These are phyloP conservation scores for Hypoxylon rubiginosum DNA, from an alignment of 2,329 filamentous ascomycete species.

Conservation along the genomic window DNA sequence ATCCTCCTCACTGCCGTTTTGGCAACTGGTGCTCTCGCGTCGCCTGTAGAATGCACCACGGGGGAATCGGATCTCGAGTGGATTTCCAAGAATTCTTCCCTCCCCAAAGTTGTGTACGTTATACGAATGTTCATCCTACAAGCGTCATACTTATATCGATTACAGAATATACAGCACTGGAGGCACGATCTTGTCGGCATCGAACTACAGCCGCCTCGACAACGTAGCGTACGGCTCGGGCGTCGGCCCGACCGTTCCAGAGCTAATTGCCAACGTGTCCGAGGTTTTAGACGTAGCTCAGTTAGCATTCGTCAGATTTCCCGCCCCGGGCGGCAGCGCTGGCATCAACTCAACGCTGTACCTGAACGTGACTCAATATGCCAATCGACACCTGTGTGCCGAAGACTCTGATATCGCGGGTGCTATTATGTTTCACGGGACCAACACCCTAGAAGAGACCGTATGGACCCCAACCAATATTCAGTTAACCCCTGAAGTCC, in stretches of 20 bases:
- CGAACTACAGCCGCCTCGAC: constrained; percentile 53
- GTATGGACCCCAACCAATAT: constrained; percentile 20
- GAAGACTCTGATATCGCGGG: constrained; percentile 45
- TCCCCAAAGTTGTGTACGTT: constrained; percentile 50
- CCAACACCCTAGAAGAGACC: constrained; percentile 69
- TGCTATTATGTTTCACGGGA: constrained; percentile 59
- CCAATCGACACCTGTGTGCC: constrained; percentile 51
- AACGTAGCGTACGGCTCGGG: constrained; percentile 52
- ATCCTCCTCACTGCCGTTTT: background rate
- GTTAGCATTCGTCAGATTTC: constrained; percentile 49
- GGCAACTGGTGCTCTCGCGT: constrained; percentile 1
- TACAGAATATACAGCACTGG: constrained; percentile 45
- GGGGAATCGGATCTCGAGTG: constrained; percentile 34
- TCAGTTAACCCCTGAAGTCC: background rate
- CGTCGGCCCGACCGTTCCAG: constrained; percentile 42
- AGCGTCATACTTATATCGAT: background rate
- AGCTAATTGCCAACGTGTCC: constrained; percentile 50
- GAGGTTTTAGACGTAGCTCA: constrained; percentile 53
- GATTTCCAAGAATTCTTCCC: constrained; percentile 45
- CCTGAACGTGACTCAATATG: constrained; percentile 52
- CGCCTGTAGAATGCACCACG: background rate
- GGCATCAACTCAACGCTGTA: constrained; percentile 52
- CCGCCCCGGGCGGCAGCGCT: constrained; percentile 47
- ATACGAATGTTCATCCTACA: background rate
- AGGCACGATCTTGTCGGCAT: constrained; percentile 54